These are phyloP conservation scores for Suillus americanus DNA, from an alignment of 768 basidiomycete genomes.

Conservation along the genomic window DNA sequence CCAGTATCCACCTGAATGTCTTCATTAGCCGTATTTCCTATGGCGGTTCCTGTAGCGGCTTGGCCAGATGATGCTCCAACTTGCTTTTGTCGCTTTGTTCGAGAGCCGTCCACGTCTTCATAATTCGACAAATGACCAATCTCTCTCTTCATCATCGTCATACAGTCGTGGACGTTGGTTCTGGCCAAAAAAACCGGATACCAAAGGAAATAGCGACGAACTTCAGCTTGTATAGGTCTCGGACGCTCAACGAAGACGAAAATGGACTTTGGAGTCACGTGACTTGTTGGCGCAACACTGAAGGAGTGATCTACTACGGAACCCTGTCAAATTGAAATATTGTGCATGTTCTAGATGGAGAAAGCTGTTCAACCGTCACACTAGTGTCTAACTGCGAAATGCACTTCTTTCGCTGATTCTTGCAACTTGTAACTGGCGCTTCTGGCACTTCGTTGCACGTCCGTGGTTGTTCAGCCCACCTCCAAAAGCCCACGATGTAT, in stretches of 20 bases:
- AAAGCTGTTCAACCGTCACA: not conserved
- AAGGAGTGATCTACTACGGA: not conserved
- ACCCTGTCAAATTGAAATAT: not conserved
- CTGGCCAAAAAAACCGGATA: slow-evolving; percentile 11
- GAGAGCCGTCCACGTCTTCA: slow-evolving; percentile 45
- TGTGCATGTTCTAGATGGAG: not conserved
- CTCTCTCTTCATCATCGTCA: slow-evolving; percentile 53
- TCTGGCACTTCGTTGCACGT: slow-evolving; percentile 48
- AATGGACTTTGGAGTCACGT: slow-evolving; percentile 27
- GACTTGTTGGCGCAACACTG: slow-evolving; percentile 11
- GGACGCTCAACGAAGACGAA: slow-evolving; percentile 23
- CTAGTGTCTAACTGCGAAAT: not conserved
- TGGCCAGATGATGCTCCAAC: slow-evolving; percentile 39
- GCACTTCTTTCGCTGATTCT: not conserved
- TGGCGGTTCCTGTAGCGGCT: slow-evolving; percentile 36
- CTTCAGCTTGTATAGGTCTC: slow-evolving; percentile 30
- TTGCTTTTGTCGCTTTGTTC: slow-evolving; percentile 52
- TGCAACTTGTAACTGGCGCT: slow-evolving; percentile 52
- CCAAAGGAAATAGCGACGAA: slow-evolving; percentile 25
- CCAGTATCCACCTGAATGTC: slow-evolving; percentile 17
- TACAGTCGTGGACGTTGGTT: not conserved
- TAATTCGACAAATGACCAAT: slow-evolving; percentile 38
- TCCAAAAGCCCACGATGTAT: slow-evolving; percentile 65
- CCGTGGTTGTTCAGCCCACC: slow-evolving; percentile 77
- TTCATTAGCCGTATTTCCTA: slow-evolving; percentile 27